Evolutionary conservation across 352 stramenopile genomes (phyloP).

Genomic region (Phytophthora agathidicida): DNA sequence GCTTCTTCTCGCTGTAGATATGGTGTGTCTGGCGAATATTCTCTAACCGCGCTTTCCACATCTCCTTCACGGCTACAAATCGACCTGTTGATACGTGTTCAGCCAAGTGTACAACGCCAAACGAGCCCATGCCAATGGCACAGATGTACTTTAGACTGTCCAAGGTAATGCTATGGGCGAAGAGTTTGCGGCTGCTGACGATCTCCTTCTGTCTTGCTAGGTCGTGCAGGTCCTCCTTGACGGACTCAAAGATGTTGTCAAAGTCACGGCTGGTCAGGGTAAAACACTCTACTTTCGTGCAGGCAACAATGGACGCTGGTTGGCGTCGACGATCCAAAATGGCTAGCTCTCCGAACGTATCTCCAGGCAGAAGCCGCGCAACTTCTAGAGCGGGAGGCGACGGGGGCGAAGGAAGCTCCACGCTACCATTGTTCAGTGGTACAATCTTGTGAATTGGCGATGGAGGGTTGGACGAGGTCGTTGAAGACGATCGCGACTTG

Average conservation of each 20-base stretch:
- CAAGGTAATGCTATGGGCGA: constrained; percentile 57
- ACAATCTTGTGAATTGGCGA: constrained; percentile 23
- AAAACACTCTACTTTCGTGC: constrained; percentile 71
- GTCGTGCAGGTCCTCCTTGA: constrained; percentile 41
- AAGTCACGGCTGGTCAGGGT: constrained; percentile 74
- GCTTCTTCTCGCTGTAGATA: constrained; percentile 96
- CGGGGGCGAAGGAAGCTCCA: background rate
- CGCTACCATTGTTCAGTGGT: constrained; percentile 4
- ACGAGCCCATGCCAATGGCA: constrained; percentile 93
- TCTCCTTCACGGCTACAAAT: constrained; percentile 73
- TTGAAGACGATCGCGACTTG: constrained; percentile 28
- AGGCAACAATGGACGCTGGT: constrained; percentile 67
- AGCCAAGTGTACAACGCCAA: constrained; percentile 94
- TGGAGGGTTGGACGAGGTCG: constrained; percentile 11
- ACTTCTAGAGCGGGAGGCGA: constrained; percentile 33
- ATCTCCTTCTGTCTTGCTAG: constrained; percentile 36
- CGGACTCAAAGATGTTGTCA: constrained; percentile 45
- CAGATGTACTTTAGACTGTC: constrained; percentile 59
- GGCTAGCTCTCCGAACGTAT: constrained; percentile 74
- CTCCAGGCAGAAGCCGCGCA: constrained; percentile 47
- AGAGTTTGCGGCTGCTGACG: constrained; percentile 48
- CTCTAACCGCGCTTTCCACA: constrained; percentile 45
- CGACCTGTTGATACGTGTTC: constrained; percentile 77
- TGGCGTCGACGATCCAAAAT: constrained; percentile 58
- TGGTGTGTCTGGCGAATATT: constrained; percentile 85